Evolutionary conservation across 2,329 filamentous ascomycete genomes (phyloP).

Genomic region (Dothistroma pini): DNA sequence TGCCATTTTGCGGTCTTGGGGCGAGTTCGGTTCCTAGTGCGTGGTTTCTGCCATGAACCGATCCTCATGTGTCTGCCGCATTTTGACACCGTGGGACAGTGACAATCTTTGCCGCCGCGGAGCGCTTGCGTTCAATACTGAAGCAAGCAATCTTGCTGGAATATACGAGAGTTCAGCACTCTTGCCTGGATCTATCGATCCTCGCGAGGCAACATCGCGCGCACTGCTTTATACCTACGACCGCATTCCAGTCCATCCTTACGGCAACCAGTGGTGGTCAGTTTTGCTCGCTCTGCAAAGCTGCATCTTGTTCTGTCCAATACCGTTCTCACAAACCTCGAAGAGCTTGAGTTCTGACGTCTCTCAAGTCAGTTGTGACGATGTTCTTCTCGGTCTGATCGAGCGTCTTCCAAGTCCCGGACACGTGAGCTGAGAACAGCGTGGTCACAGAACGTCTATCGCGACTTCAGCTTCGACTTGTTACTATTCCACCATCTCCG

Average conservation of each 20-base stretch:
- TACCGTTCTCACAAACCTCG: constrained; percentile 34
- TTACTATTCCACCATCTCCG: constrained; percentile 82
- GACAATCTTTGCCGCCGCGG: too few species aligned
- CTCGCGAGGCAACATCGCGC: not conserved
- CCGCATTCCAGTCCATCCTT: too few species aligned
- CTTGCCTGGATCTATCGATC: not conserved
- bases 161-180: too few species aligned
- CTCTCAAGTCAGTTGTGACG: constrained; percentile 11
- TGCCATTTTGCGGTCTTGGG: too few species aligned
- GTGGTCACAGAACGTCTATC: constrained; percentile 43
- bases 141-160: too few species aligned
- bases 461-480: constrained; percentile 64
- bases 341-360: constrained; percentile 24
- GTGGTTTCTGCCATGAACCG: too few species aligned
- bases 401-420: constrained; percentile 22
- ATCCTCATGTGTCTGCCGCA: too few species aligned
- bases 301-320: constrained; percentile 15
- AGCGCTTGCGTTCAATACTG: too few species aligned
- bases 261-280: not conserved
- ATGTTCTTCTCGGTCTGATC: constrained; percentile 32
- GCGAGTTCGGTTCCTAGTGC: too few species aligned
- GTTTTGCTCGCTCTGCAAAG: constrained; percentile 3
- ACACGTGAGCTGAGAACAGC: not conserved
- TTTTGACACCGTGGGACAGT: too few species aligned
- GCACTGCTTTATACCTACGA: too few species aligned